Conservation (phyloP, 2,329 filamentous ascomycete genomes). For the Monosporascus sp. region DNA sequence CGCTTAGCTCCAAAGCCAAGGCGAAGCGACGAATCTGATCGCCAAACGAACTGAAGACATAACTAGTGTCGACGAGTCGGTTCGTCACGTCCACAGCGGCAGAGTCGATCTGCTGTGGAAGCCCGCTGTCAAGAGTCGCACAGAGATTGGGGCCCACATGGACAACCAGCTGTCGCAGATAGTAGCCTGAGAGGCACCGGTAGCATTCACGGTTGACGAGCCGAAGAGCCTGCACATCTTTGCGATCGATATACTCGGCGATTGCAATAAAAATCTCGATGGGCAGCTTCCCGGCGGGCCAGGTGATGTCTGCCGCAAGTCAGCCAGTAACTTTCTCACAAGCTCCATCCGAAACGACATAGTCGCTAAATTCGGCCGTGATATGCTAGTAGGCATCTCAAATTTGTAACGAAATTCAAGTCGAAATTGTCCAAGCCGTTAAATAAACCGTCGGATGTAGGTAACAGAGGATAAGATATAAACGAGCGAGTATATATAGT, state of each 20-base stretch:
- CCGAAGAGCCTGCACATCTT: constrained; percentile 43
- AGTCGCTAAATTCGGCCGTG: neutral
- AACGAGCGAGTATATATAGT: no score
- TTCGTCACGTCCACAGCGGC: constrained; percentile 13
- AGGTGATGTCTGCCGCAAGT: neutral
- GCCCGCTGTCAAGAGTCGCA: constrained; percentile 38
- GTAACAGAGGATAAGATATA: no score
- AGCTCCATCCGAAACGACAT: neutral
- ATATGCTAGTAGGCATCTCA: no score
- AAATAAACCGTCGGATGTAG: no score
- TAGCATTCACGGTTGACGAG: constrained; percentile 54
- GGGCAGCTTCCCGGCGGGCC: constrained; percentile 35
- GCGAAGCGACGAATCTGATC: constrained; percentile 57
- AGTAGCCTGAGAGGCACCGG: constrained; percentile 26
- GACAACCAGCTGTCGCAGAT: constrained; percentile 54
- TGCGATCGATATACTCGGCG: constrained; percentile 43
- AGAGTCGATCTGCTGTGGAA: constrained; percentile 11
- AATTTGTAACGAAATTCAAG: no score
- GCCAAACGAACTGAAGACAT: constrained; percentile 57
- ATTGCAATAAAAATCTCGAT: constrained; percentile 59
- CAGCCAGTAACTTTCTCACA: neutral
- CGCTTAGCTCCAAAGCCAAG: constrained; percentile 63
- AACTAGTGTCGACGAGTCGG: constrained; percentile 25
- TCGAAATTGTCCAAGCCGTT: no score
- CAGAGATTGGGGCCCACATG: constrained; percentile 62